Evolutionary conservation across 805 yeast species (phyloP).

Genomic region (Blastobotrys terrestris): DNA sequence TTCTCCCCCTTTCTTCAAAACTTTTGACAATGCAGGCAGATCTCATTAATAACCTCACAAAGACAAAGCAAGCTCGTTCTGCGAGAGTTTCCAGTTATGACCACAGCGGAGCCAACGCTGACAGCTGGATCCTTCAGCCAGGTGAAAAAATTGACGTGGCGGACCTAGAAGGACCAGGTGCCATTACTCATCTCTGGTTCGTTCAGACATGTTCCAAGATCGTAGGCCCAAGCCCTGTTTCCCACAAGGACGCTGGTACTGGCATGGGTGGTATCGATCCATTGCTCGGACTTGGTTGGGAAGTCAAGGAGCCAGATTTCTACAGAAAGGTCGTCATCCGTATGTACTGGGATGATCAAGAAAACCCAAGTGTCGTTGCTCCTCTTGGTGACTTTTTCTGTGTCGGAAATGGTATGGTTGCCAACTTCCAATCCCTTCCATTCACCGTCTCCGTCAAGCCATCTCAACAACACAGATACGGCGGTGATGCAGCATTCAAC

Average conservation of each 20-base stretch:
- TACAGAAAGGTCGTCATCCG: background rate
- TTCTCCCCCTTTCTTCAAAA: too few species aligned
- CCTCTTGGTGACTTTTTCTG: slow-evolving; percentile 3
- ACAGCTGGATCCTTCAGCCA: background rate
- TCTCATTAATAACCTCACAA: background rate
- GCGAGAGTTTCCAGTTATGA: background rate
- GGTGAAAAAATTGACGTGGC: background rate
- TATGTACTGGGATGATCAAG: slow-evolving; percentile 3
- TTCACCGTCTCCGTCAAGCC: slow-evolving; percentile 2
- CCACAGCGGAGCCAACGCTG: background rate
- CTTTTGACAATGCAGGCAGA: background rate
- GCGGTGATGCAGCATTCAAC: slow-evolving; percentile 2
- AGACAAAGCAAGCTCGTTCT: background rate
- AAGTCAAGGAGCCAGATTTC: background rate
- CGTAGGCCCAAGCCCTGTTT: background rate
- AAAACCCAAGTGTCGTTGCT: background rate
- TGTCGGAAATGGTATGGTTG: slow-evolving; percentile 1
- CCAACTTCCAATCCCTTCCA: slow-evolving; percentile 1
- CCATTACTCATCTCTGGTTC: slow-evolving; percentile 2
- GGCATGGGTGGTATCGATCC: background rate
- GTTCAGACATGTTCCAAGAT: background rate
- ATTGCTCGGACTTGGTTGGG: background rate
- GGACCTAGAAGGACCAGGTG: slow-evolving; percentile 1
- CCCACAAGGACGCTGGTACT: background rate
- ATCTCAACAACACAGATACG: background rate